Percentiles rank a stretch among this genome's conserved stretches.
phyloP scores from a whole-genome alignment of 2,329 filamentous ascomycete genomes.

The Fusarium drepaniforme region DNA sequence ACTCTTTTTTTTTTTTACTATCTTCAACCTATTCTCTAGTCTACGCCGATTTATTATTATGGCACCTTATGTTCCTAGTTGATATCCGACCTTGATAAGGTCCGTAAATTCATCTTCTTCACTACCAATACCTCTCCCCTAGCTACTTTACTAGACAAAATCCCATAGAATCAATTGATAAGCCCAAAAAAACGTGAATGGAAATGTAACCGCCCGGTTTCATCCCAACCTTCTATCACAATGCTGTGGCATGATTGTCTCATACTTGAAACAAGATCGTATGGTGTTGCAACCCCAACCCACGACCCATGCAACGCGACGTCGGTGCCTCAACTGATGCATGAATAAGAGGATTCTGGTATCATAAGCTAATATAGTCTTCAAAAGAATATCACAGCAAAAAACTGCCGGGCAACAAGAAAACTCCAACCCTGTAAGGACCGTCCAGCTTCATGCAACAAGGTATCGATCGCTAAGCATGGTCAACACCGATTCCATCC shows the following conservation, averaged over 20 bases:
- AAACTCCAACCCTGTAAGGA: slow-evolving; percentile 26
- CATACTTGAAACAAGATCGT: slow-evolving; percentile 37
- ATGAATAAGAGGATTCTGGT: slow-evolving; percentile 30
- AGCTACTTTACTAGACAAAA: slow-evolving; percentile 17
- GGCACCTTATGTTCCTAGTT: slow-evolving; percentile 36
- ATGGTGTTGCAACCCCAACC: slow-evolving; percentile 26
- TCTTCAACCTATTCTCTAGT: slow-evolving; percentile 35
- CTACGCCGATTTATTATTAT: slow-evolving; percentile 33
- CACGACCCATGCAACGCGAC: slow-evolving; percentile 27
- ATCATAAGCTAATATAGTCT: slow-evolving; percentile 33
- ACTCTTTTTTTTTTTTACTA: background rate
- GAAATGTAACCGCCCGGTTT: slow-evolving; percentile 17
- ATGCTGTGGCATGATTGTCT: slow-evolving; percentile 23
- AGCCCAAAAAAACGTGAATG: slow-evolving; percentile 6
- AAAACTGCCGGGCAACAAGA: slow-evolving; percentile 10
- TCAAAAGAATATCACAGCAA: background rate
- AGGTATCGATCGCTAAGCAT: slow-evolving; percentile 11
- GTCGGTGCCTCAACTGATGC: slow-evolving; percentile 13
- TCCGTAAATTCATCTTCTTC: slow-evolving; percentile 32
- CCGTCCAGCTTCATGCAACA: slow-evolving; percentile 16
- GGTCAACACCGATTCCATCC: slow-evolving; percentile 5
- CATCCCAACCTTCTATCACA: background rate
- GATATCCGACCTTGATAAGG: slow-evolving; percentile 40
- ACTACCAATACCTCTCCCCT: slow-evolving; percentile 8
- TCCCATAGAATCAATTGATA: slow-evolving; percentile 29